Base-by-base conservation (phyloP, 2,329 filamentous ascomycete species). In the Macrophomina tecta region DNA sequence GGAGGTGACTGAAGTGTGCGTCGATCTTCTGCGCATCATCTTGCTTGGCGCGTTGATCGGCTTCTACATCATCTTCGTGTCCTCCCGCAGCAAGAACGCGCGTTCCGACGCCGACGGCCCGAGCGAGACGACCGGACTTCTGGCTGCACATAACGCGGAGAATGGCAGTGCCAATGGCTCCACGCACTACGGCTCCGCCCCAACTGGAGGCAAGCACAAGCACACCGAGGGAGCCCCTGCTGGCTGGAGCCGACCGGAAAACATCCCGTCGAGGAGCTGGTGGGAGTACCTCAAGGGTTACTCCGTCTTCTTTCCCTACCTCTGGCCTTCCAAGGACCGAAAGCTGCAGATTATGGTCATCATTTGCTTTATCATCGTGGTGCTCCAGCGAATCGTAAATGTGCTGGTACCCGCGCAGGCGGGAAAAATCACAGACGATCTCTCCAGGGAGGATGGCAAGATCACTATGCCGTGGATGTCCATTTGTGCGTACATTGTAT, bases 221-320 rank as follows among this genome's bases (percentile, higher is more conserved):
- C 78, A 82, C 69, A 77, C 83, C 28, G 79, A 84, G 69, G 90
- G 92, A 67, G 86, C 88, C 62, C 87, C 88, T 30, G 89, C 90
- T 9, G 92, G 91, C 5, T 98, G 97, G 84, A 96, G 96, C 77
- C 90, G 94, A 72, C 94, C 94, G 1, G 90, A 91, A 45, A 94
- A 92, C 70, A 87, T 93, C 8, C 94, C 93, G 2, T 91, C 91
- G 72, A 93, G 91, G 71, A 95, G 90, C 63, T 99, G 95, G 95
- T 97, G 91, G 89, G 94, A 98, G 76, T 99, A 99, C 77, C 83
- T 97, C 68, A 89, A 90, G 70, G 93, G 94, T 53, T 99, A 98
- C 78, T 91, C 90, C 12, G 84, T 97, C 62, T 97, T 99, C 80
- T 96, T 98, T 77, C 94, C 94, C 0, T 99, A 98, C 76, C 87